Base-by-base conservation (phyloP, 352 stramenopile genomes). In the Globisporangium recalcitrans region DNA sequence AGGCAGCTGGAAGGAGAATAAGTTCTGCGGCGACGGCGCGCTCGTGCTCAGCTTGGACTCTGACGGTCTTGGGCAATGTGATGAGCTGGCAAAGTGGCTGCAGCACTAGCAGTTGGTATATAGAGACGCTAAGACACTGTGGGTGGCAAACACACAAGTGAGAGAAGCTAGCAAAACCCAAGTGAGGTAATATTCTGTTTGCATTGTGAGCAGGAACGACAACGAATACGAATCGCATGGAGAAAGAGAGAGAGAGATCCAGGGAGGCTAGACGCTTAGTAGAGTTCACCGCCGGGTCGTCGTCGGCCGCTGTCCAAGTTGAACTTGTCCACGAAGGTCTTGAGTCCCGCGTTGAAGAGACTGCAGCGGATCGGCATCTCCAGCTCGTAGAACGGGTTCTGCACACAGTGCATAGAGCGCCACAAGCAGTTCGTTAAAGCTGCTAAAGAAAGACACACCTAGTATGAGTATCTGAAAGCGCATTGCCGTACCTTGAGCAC, bases 351-450 rank as follows among this genome's bases (percentile, higher is more conserved):
- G 61, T 96, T 93, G 71, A 98, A 98, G 36, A 97, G 77, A 40
- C 90, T 91, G 75, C 93, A 98, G 42, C 92, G 90, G 67, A 98
- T 97, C 11, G 93, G 91, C 90, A 98, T 97, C 69, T 98, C 93
- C 29, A 98, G 78, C 71, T 98, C 91, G 69, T 98, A 97, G 66
- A 98, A 98, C 14, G 93, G 93, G 63, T 98, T 98, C 89, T 91
- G 38, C 16, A 38, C 14, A 49, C 29, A 60, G 21, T 27, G 38
- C 8, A 16, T 13, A 52, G 8, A n/a, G 19, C 11, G 21, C 24
- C 14, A 53, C 22, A 26, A 14, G n/a, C n/a, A n/a, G n/a, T n/a
- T n/a, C n/a, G n/a, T n/a, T n/a, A n/a, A n/a, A n/a, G n/a, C n/a
- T n/a, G n/a, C n/a, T n/a, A n/a, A n/a, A n/a, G n/a, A n/a, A n/a